A percentile compares a stretch with the other conserved stretches of the same genome.
phyloP scores from a whole-genome alignment of 305 asterid species.

The Fraxinus platypoda region DNA sequence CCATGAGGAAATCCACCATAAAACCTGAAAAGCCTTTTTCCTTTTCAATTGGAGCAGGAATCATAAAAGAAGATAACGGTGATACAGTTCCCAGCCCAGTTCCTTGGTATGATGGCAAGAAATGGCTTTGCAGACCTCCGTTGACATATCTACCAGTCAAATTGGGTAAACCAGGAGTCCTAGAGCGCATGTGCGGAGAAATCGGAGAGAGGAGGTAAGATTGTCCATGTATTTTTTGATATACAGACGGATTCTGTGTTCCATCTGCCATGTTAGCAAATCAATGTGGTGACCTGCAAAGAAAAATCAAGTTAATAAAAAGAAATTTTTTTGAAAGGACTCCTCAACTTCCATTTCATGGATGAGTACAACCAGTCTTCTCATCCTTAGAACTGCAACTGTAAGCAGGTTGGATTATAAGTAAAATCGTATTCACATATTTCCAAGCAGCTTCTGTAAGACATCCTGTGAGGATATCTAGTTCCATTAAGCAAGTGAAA shows the following conservation, averaged over 20 bases:
- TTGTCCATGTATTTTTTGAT: not conserved
- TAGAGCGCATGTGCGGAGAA: not conserved
- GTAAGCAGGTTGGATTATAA: not conserved
- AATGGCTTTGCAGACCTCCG: not conserved
- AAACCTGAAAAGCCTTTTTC: constrained; percentile 8
- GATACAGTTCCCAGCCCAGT: not conserved
- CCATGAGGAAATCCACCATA: constrained; percentile 6
- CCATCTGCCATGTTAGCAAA: not conserved
- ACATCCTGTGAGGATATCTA: not conserved
- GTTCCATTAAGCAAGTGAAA: not conserved
- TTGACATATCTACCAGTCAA: not conserved
- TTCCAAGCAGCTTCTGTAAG: not conserved
- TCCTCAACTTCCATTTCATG: not conserved
- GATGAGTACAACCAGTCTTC: not conserved
- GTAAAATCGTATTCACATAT: not conserved
- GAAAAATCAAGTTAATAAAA: not conserved
- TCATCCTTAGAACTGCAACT: not conserved
- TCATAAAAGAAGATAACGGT: not conserved
- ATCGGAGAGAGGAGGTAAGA: not conserved
- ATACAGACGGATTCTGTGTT: not conserved
- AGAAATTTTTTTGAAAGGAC: not conserved
- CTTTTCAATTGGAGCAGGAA: constrained; percentile 3
- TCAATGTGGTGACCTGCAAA: not conserved
- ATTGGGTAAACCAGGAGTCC: constrained; percentile 5
- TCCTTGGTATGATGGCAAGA: not conserved